Conservation (phyloP, 2,329 filamentous ascomycete species). For the Verticillium isaacii region DNA sequence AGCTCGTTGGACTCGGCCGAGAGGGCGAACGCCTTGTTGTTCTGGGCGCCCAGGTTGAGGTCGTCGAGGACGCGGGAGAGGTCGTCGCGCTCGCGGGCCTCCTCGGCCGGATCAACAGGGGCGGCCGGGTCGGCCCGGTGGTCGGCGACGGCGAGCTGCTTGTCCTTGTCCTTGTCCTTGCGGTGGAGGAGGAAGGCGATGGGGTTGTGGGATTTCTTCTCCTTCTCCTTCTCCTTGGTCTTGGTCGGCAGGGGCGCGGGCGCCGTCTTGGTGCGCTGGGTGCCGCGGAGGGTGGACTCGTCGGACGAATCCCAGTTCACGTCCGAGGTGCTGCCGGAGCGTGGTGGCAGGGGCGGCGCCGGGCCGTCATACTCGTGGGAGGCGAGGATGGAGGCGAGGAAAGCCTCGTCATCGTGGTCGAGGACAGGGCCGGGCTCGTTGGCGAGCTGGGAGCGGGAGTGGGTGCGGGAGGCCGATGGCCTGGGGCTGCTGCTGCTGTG, state of each 20-base stretch:
- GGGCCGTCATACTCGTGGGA: conserved; percentile 27
- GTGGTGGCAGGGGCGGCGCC: conserved; percentile 8
- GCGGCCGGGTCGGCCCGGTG: conserved; percentile 23
- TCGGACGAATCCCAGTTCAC: conserved; percentile 22
- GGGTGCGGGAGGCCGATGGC: conserved; percentile 13
- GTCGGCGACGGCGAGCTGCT: conserved; percentile 22
- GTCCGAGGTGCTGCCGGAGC: conserved; percentile 15
- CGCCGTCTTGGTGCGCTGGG: conserved; percentile 9
- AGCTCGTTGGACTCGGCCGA: conserved; percentile 81
- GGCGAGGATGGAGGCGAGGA: conserved; percentile 49
- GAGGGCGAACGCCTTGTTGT: conserved; percentile 81
- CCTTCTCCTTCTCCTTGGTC: conserved; percentile 24
- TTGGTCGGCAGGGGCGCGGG: conserved; percentile 24
- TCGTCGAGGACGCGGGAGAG: conserved; percentile 75
- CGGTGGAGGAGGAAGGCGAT: conserved; percentile 26
- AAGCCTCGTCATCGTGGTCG: conserved; percentile 51
- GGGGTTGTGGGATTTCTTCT: conserved; percentile 19
- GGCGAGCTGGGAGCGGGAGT: background rate
- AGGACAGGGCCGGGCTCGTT: conserved; percentile 39
- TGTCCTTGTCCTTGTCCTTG: conserved; percentile 33
- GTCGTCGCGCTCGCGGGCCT: conserved; percentile 59
- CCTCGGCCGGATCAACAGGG: conserved; percentile 26
- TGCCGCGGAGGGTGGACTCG: conserved; percentile 14
- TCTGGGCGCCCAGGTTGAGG: conserved; percentile 75
- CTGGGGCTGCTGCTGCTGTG: conserved; percentile 7